These are phyloP conservation scores for Paragyromitra xinjiangensis DNA, from an alignment of 495 filamentous ascomycete species.

Conservation along the genomic window DNA sequence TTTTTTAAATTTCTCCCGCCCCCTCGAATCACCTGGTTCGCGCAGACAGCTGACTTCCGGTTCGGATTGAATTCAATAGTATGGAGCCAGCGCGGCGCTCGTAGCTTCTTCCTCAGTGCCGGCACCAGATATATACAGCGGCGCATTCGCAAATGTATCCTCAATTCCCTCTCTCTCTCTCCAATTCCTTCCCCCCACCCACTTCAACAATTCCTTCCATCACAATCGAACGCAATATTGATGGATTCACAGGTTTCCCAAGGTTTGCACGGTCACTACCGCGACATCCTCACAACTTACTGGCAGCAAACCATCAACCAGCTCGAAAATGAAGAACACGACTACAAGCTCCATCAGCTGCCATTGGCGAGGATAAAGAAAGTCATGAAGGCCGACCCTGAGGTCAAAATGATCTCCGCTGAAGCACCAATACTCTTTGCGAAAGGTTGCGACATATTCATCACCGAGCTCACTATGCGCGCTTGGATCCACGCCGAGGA, in stretches of 20 bases:
- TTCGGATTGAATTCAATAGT: constrained; percentile 52
- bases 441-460: constrained; percentile 99
- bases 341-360: constrained; percentile 96
- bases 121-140: constrained; percentile 77
- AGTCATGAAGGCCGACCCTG: constrained; percentile 99
- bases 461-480: constrained; percentile 98
- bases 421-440: constrained; percentile 98
- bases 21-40: constrained; percentile 50
- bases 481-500: constrained; percentile 99
- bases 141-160: constrained; percentile 90
- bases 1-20: constrained; percentile 29
- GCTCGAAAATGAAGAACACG: constrained; percentile 91
- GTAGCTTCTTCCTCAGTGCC: constrained; percentile 66
- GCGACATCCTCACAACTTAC: constrained; percentile 96
- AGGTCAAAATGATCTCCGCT: constrained; percentile 99
- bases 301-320: constrained; percentile 98
- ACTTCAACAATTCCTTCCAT: constrained; percentile 27
- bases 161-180: constrained; percentile 45
- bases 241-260: constrained; percentile 77
- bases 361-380: constrained; percentile 98
- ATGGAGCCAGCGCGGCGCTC: constrained; percentile 62
- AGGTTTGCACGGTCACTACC: constrained; percentile 89
- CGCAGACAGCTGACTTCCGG: constrained; percentile 43
- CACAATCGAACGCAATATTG: constrained; percentile 45
- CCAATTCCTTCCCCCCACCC: neutral